Conservation (phyloP, 352 stramenopile genomes). For the Phytophthora parvispora region DNA sequence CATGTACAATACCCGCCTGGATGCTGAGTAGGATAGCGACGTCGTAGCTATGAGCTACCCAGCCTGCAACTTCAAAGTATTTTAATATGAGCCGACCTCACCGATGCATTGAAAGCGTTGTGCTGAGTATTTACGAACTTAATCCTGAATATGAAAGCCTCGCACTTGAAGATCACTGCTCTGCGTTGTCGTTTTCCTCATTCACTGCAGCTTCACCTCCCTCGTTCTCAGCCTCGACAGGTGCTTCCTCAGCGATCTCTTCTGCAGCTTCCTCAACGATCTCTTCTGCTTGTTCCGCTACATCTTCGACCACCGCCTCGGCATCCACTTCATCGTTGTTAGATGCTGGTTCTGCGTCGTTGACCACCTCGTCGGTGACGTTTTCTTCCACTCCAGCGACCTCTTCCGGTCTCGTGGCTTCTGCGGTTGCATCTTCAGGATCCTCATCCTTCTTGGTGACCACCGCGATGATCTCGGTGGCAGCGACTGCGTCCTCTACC, state of each 20-base stretch:
- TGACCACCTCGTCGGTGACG: not conserved
- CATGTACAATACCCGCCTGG: conserved; percentile 19
- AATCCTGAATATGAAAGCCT: too few relatives aligned
- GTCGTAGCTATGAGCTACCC: conserved; percentile 2
- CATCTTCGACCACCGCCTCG: not conserved
- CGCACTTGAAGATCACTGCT: too few relatives aligned
- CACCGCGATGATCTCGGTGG: conserved; percentile 21
- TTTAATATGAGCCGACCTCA: conserved; percentile 17
- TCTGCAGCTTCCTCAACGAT: not conserved
- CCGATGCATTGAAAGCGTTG: not conserved
- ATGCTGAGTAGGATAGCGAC: conserved; percentile 6
- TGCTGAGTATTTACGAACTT: not conserved
- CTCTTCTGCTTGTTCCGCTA: not conserved
- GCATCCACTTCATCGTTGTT: conserved; percentile 4
- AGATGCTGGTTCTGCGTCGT: not conserved
- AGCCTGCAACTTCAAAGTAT: conserved; percentile 13
- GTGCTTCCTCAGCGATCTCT: not conserved
- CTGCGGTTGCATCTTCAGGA: not conserved
- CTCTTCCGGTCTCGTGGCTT: conserved; percentile 13
- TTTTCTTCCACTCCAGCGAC: not conserved
- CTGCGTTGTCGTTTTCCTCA: not conserved
- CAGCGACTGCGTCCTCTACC: conserved; percentile 24
- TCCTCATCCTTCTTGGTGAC: conserved; percentile 16
- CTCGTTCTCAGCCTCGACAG: not conserved
- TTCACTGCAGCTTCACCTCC: not conserved